phyloP scores from a whole-genome alignment of 1,284 basidiomycete genomes.

The Leccinum brunneo-olivaceum region DNA sequence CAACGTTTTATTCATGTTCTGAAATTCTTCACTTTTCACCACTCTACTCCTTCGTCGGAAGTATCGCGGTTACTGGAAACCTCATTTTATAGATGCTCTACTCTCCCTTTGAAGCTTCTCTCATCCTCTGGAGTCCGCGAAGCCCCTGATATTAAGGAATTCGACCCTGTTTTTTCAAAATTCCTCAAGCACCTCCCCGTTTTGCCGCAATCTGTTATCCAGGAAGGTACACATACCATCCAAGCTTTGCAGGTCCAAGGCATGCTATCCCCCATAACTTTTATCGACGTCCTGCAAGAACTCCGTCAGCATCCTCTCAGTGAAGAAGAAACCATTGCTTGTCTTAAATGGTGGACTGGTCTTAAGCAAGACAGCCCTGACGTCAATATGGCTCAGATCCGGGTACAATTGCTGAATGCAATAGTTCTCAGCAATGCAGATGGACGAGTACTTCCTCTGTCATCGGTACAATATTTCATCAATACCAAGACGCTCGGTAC shows the following conservation, averaged over 20 bases:
- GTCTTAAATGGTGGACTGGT: constrained; percentile 85
- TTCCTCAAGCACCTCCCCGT: constrained; percentile 83
- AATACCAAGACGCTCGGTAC: constrained; percentile 58
- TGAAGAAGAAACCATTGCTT: constrained; percentile 74
- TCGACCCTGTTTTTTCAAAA: constrained; percentile 64
- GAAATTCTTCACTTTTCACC: constrained; percentile 83
- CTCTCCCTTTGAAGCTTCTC: constrained; percentile 61
- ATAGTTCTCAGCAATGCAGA: constrained; percentile 51
- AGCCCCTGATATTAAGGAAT: constrained; percentile 70
- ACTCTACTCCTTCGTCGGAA: constrained; percentile 81
- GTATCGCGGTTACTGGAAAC: constrained; percentile 78
- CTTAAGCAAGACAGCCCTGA: constrained; percentile 46
- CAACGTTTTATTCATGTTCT: constrained; percentile 75
- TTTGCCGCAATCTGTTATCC: constrained; percentile 62
- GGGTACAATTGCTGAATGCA: constrained; percentile 62
- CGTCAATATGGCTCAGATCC: constrained; percentile 40
- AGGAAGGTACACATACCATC: constrained; percentile 62
- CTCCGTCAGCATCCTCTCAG: constrained; percentile 68
- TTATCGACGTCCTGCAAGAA: constrained; percentile 83
- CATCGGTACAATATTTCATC: constrained; percentile 67
- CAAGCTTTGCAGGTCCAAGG: constrained; percentile 58
- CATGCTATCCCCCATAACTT: constrained; percentile 77
- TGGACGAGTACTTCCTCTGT: constrained; percentile 58
- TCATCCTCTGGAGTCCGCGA: constrained; percentile 75
- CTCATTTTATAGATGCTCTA: constrained; percentile 73